A percentile compares a stretch with the other conserved stretches of the same genome.
Evolutionary conservation across 805 yeast species (phyloP).

Genomic region (Blastobotrys chiropterorum): DNA sequence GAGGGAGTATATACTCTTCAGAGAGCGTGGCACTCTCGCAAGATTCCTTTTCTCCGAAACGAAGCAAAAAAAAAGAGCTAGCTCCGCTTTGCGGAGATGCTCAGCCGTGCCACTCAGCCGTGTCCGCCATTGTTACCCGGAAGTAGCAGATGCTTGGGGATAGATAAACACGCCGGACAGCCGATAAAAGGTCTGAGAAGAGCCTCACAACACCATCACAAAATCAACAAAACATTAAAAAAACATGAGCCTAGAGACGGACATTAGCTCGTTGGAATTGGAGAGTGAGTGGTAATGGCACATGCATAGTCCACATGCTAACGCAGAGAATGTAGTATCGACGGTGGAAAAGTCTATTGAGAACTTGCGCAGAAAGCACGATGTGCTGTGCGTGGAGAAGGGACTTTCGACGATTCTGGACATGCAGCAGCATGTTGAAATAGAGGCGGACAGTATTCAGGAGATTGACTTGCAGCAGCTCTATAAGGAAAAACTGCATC

Average conservation of each 20-base stretch:
- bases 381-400: background rate
- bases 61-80: too few relatives aligned
- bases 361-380: background rate
- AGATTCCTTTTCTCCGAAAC: too few relatives aligned
- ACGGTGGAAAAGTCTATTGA: background rate
- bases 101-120: too few relatives aligned
- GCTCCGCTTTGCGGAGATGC: too few relatives aligned
- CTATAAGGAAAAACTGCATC: slow-evolving; percentile 11
- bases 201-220: background rate
- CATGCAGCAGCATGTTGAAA: background rate
- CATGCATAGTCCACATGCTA: background rate
- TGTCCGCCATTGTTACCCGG: background rate
- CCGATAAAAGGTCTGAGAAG: background rate
- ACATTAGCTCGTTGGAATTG: background rate
- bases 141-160: background rate
- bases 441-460: background rate
- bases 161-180: background rate
- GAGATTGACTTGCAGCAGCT: background rate
- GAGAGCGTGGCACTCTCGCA: too few relatives aligned
- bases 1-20: too few relatives aligned
- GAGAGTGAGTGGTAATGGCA: background rate
- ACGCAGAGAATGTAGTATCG: background rate
- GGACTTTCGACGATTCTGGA: background rate
- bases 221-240: background rate
- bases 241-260: slow-evolving; percentile 1